Evolutionary conservation across 1,284 basidiomycete genomes (phyloP).

Genomic region (Puccinia sorghi): DNA sequence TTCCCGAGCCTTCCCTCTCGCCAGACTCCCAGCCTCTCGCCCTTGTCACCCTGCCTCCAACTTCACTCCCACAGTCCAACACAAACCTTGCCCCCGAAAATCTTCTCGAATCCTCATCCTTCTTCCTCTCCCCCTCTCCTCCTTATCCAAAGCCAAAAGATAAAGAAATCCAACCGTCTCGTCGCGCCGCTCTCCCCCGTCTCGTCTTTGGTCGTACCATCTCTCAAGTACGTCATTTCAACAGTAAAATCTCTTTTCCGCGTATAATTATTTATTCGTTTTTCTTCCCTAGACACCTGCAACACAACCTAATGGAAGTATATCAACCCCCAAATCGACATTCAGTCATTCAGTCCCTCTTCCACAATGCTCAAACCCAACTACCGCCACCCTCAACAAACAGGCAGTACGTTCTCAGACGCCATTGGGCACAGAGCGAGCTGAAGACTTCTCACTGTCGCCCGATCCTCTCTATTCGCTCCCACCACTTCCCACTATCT

Average conservation of each 20-base stretch:
- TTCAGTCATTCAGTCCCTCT: conserved; percentile 50
- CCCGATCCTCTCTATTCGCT: conserved; percentile 52
- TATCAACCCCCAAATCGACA: conserved; percentile 63
- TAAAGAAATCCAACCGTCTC: not conserved
- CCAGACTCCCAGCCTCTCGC: conserved; percentile 7
- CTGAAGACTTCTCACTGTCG: conserved; percentile 64
- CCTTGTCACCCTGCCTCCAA: not conserved
- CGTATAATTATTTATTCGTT: not conserved
- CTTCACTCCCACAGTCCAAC: not conserved
- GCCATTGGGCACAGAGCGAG: conserved; percentile 42
- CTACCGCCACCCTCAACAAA: conserved; percentile 60
- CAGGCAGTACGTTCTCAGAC: conserved; percentile 58
- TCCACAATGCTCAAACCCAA: conserved; percentile 55
- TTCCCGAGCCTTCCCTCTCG: not conserved
- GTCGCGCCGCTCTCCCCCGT: not conserved
- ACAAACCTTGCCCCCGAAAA: not conserved
- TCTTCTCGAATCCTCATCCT: not conserved
- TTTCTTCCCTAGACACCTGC: not conserved
- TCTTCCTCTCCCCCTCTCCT: not conserved
- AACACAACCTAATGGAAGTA: conserved; percentile 58
- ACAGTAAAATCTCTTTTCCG: too few species aligned
- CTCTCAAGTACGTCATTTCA: not conserved
- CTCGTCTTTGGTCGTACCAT: conserved; percentile 10
- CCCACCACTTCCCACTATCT: conserved; percentile 65
- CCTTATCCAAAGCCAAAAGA: not conserved